These are phyloP conservation scores for Termitomyces bulborhizus DNA, from an alignment of 768 basidiomycete species.

Conservation along the genomic window DNA sequence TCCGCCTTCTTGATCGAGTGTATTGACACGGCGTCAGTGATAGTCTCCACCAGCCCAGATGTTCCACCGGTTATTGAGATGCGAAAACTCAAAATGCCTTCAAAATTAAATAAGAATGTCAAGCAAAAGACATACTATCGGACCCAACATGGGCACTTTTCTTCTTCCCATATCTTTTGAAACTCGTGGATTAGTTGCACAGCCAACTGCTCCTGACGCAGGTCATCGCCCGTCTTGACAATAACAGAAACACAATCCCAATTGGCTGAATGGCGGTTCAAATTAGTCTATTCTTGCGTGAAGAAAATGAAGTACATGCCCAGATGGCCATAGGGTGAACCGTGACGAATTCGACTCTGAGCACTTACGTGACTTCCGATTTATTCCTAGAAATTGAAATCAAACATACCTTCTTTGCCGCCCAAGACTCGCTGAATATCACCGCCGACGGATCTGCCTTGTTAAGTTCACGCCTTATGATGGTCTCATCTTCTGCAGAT, in stretches of 20 bases:
- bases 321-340: constrained; percentile 94
- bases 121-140: constrained; percentile 57
- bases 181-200: constrained; percentile 94
- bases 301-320: constrained; percentile 36
- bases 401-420: constrained; percentile 73
- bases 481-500: constrained; percentile 85
- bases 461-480: constrained; percentile 88
- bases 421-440: constrained; percentile 94
- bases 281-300: not conserved
- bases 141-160: constrained; percentile 89
- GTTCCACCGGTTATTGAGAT: constrained; percentile 91
- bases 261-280: constrained; percentile 36
- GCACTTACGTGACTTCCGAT: not conserved
- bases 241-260: constrained; percentile 96
- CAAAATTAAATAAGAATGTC: not conserved
- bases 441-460: constrained; percentile 95
- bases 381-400: not conserved
- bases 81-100: constrained; percentile 53
- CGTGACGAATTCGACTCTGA: constrained; percentile 84
- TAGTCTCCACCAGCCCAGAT: constrained; percentile 95
- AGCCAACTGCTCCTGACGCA: constrained; percentile 96
- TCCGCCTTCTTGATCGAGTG: constrained; percentile 99
- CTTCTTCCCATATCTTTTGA: constrained; percentile 91
- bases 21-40: constrained; percentile 96
- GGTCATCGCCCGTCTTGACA: constrained; percentile 95